Evolutionary conservation across 1,139 yeast genomes (phyloP), one percentile per base, ranked within the genome.

Genomic region (Kodamaea ohmeri): DNA sequence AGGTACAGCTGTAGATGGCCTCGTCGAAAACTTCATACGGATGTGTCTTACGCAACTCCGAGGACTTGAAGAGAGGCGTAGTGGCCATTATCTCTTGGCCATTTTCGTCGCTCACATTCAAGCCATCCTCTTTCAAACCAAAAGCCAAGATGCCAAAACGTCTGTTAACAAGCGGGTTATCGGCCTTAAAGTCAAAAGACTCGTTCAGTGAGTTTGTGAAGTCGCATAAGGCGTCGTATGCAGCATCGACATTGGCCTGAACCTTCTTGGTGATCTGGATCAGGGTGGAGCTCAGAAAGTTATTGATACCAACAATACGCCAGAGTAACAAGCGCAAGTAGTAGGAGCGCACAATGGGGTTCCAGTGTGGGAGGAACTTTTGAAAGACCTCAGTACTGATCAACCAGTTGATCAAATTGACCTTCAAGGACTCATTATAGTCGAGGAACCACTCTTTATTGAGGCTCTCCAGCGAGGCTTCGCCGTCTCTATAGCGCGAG

Each of bases 21-120:
- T 83, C 92, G 55, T 85, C 95, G 48, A 84, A 76, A 4, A 84
- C 76, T 50, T 85, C 95, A 58, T 71, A 85, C 1, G 89, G 79
- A 56, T 81, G 82, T 1, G 76, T 69, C 47, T 74, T 71, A 34
- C 70, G 57, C 32, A 69, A 54, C 42, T 64, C 72, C 45, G 65
- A 62, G 6, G 64, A 48, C 37, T 54, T 56, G 3, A 33, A 17
- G n/a, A 50, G 31, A 1, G 54, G 41, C 4, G 52, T 43, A 1
- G 55, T 41, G 18, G 55, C 49, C 33, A 47, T 34, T 40, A 34
- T 27, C 31, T 45, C 45, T 13, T 38, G 29, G 14, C 29, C 37
- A 8, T 42, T 39, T 11, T 51, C 52, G 40, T 49, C 57, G 32
- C 45, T 48, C 14, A 56, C 34, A 21, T 30, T 38, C 19, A 40